Conservation (phyloP, 2,329 filamentous ascomycete genomes). For the Verticillium klebahnii region DNA sequence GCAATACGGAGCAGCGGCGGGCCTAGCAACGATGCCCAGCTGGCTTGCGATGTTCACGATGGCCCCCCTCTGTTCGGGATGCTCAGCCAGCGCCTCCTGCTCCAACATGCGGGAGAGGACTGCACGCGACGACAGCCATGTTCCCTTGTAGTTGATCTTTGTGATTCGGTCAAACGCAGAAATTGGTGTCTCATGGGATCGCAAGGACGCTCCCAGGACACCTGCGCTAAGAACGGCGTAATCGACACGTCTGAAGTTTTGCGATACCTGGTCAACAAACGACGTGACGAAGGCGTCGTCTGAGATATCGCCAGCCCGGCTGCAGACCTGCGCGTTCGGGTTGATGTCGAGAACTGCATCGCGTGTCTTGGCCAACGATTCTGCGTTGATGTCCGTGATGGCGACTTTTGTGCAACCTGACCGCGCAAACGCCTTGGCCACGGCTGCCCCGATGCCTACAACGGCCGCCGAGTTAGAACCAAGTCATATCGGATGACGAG, state of each 20-base stretch:
- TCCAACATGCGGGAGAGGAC: slow-evolving; percentile 39
- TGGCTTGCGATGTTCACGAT: slow-evolving; percentile 50
- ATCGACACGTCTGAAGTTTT: slow-evolving; percentile 42
- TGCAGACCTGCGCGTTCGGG: slow-evolving; percentile 27
- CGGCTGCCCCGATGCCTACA: slow-evolving; percentile 51
- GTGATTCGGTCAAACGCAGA: slow-evolving; percentile 49
- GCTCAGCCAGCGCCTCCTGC: slow-evolving; percentile 35
- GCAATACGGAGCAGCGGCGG: slow-evolving; percentile 50
- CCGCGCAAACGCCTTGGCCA: slow-evolving; percentile 43
- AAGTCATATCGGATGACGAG: no score
- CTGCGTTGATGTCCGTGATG: slow-evolving; percentile 46
- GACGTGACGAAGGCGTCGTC: slow-evolving; percentile 37
- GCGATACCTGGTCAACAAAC: slow-evolving; percentile 26
- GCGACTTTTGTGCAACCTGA: slow-evolving; percentile 46
- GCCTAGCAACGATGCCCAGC: slow-evolving; percentile 42
- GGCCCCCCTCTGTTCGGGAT: slow-evolving; percentile 37
- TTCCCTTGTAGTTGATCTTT: slow-evolving; percentile 49
- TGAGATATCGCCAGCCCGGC: slow-evolving; percentile 39
- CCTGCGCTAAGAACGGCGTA: slow-evolving; percentile 55
- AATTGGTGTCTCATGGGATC: slow-evolving; percentile 39
- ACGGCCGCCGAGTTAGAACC: background rate
- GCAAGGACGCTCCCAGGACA: slow-evolving; percentile 35
- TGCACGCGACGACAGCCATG: slow-evolving; percentile 41
- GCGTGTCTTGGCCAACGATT: slow-evolving; percentile 30
- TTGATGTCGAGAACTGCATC: slow-evolving; percentile 25